Percentiles rank a stretch among this genome's conserved stretches.
Conservation (phyloP, 2,329 filamentous ascomycete genomes). For the Epichloe gansuensis region DNA sequence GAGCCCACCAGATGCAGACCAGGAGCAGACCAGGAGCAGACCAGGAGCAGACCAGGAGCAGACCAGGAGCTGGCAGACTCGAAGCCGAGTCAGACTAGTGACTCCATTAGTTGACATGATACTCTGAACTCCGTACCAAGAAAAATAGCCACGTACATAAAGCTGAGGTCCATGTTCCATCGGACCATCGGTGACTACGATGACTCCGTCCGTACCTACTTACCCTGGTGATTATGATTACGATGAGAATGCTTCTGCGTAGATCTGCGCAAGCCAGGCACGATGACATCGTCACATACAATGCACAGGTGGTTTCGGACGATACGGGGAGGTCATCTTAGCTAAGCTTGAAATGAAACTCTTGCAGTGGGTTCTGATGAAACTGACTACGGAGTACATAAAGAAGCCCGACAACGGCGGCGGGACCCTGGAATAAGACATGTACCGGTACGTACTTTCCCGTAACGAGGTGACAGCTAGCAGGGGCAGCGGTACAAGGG, state of each 20-base stretch:
- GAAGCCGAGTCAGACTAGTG: background rate
- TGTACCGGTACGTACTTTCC: background rate
- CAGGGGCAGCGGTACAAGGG: background rate
- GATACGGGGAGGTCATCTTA: background rate
- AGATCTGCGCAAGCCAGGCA: background rate
- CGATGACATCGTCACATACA: background rate
- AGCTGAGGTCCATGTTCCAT: no score
- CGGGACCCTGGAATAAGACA: background rate
- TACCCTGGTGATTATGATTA: background rate
- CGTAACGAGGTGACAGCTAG: background rate
- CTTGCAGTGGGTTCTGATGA: background rate
- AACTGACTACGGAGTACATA: no score
- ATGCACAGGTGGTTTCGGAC: background rate
- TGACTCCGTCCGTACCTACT: background rate
- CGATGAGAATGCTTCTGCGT: background rate
- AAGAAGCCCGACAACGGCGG: slow-evolving; percentile 1
- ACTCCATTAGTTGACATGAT: no score
- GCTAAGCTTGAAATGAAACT: background rate
- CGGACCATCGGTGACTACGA: no score
- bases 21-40: no score
- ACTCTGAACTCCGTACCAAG: no score
- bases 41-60: no score
- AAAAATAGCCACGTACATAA: no score
- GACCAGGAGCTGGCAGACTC: no score
- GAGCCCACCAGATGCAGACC: no score